Base-by-base conservation (phyloP, 352 stramenopile species). In the Globisporangium solare region DNA sequence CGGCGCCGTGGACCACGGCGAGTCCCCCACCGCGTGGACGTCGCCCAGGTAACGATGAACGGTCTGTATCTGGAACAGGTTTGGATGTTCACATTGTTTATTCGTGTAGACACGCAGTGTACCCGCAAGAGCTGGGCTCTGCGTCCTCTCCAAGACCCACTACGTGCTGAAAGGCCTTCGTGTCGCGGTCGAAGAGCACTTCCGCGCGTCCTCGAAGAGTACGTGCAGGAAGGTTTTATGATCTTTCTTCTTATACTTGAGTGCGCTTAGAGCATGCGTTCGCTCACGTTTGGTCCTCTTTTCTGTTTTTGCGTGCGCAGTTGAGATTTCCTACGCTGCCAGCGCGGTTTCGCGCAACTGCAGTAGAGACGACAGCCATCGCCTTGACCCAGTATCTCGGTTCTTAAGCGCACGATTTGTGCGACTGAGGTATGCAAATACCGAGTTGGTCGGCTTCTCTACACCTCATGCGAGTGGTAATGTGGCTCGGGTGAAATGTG, bases 371-470 rank as follows among this genome's bases (percentile, higher is more conserved):
- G 24, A 18, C 18, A 39, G 13, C 17, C 17, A 31, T 42, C 45
- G 31, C 1, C 49, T 54, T 22, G 70, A 79, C 13, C 17, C 48
- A 13, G 51, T 76, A 11, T 74, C 70, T 45, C 62, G 62, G 3
- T 79, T 74, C 62, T 58, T 76, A 20, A 69, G 61, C 46, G 57
- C 51, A 12, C 46, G 59, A 4, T 79, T 71, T 58, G 46, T 45
- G 24, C 27, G 37, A 37, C 73, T 64, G 27, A 52, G 70, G 67
- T 78, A 54, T 56, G 39, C 27, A 40, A 21, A 22, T 41, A 24
- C 2, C 14, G n/a, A 17, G 12, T 15, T 15, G 13, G 5, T 15
- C 18, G n/a, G 12, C 18, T 18, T 18, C 3, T 43, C n/a, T n/a
- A 15, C 12, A 6, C 39, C 3, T n/a, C 39, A 10, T 43, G 13